A percentile compares a stretch with the other conserved stretches of the same genome.
These are phyloP conservation scores for Teratosphaeriaceae sp. DNA, from an alignment of 2,329 filamentous ascomycete genomes.

Conservation along the genomic window DNA sequence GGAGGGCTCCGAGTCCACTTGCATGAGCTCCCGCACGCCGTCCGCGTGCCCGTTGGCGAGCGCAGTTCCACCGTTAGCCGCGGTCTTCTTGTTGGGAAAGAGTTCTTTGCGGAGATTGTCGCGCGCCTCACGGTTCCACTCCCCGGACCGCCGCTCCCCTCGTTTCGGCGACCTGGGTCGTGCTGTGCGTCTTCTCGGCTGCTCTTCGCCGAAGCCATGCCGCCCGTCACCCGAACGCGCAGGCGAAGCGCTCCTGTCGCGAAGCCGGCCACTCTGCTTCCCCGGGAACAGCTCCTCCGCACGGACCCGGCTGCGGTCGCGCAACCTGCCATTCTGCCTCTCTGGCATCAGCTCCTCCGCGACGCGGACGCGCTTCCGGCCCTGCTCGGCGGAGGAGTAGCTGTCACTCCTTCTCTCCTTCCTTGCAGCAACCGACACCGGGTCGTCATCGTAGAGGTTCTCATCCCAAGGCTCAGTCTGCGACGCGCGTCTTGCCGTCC, in stretches of 20 bases:
- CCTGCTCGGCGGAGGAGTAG: conserved; percentile 10
- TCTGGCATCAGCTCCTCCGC: conserved; percentile 28
- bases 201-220: conserved; percentile 44
- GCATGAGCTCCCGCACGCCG: conserved; percentile 17
- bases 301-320: conserved; percentile 51
- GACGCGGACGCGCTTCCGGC: conserved; percentile 7
- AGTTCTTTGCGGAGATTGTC: conserved; percentile 35
- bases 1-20: no score
- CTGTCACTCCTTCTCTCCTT: conserved; percentile 6
- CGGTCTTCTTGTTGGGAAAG: conserved; percentile 24
- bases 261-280: conserved; percentile 38
- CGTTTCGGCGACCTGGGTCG: conserved; percentile 39
- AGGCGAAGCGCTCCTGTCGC: conserved; percentile 56
- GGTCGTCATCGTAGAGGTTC: conserved; percentile 75
- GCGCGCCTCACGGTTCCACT: conserved; percentile 18
- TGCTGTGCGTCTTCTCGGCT: conserved; percentile 38
- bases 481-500: conserved; percentile 22
- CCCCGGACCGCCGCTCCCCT: conserved; percentile 14
- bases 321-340: conserved; percentile 38
- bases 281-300: conserved; percentile 29
- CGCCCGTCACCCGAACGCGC: conserved; percentile 41
- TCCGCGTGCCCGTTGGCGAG: conserved; percentile 10
- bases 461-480: conserved; percentile 54
- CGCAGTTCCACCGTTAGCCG: conserved; percentile 3
- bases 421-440: conserved; percentile 10